A percentile compares a stretch with the other conserved stretches of the same genome.
Evolutionary conservation across 2,329 filamentous ascomycete genomes (phyloP).

Genomic region (Verticillium tricorpus): DNA sequence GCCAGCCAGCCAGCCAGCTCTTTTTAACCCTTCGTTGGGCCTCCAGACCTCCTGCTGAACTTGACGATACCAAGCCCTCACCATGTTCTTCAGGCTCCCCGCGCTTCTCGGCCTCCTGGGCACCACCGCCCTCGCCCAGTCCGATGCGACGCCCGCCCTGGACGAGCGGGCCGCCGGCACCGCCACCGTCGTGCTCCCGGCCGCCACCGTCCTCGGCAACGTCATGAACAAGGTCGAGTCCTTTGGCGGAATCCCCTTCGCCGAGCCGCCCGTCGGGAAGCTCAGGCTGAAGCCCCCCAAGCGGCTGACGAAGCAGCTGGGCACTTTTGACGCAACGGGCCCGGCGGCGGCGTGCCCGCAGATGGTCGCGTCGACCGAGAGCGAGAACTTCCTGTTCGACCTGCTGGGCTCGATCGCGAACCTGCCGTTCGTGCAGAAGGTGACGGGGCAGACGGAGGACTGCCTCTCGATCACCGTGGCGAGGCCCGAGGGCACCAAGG

Average conservation of each 20-base stretch:
- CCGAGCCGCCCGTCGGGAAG: conserved; percentile 60
- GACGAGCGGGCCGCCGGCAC: conserved; percentile 11
- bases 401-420: conserved; percentile 47
- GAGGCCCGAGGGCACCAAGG: conserved; percentile 50
- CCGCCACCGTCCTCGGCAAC: conserved; percentile 52
- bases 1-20: neutral
- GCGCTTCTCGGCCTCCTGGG: neutral
- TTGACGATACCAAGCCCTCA: neutral
- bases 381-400: conserved; percentile 31
- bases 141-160: neutral
- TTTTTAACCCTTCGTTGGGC: neutral
- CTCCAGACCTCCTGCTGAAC: neutral
- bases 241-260: conserved; percentile 73
- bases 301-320: conserved; percentile 50
- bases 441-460: conserved; percentile 53
- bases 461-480: conserved; percentile 59
- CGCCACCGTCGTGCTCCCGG: conserved; percentile 50
- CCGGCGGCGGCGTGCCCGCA: conserved; percentile 65
- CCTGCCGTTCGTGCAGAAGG: conserved; percentile 51
- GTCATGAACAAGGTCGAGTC: conserved; percentile 50
- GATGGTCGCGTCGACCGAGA: conserved; percentile 54
- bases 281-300: conserved; percentile 67
- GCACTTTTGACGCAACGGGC: conserved; percentile 56
- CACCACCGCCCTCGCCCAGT: neutral
- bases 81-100: neutral